phyloP scores from a whole-genome alignment of 495 filamentous ascomycete species.

The Aspergillus baeticus region DNA sequence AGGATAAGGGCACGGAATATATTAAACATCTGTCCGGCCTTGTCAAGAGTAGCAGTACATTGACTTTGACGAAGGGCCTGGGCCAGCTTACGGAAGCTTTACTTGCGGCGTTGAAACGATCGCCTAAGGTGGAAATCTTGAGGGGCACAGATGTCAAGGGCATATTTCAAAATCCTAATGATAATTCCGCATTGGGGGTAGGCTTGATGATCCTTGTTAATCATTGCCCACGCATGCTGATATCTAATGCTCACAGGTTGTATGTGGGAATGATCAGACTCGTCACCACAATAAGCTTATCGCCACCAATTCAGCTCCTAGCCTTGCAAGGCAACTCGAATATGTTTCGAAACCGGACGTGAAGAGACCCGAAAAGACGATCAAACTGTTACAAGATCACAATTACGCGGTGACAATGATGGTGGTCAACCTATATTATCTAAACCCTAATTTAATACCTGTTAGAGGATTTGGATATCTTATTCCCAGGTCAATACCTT shows the following conservation, averaged over 20 bases:
- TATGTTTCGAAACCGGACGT: slow-evolving; percentile 8
- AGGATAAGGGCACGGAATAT: slow-evolving; percentile 14
- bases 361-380: slow-evolving; percentile 21
- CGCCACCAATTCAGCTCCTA: slow-evolving; percentile 60
- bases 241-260: slow-evolving; percentile 15
- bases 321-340: slow-evolving; percentile 23
- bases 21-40: slow-evolving; percentile 11
- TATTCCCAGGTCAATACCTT: slow-evolving; percentile 68
- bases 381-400: slow-evolving; percentile 40
- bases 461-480: slow-evolving; percentile 86
- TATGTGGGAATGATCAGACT: background rate
- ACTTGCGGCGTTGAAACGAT: slow-evolving; percentile 23
- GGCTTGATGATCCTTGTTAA: background rate
- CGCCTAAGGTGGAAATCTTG: slow-evolving; percentile 29
- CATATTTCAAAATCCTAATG: slow-evolving; percentile 13
- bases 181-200: slow-evolving; percentile 22
- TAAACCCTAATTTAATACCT: slow-evolving; percentile 58
- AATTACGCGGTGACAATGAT: slow-evolving; percentile 76
- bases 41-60: slow-evolving; percentile 47
- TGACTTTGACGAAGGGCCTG: slow-evolving; percentile 42
- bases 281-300: slow-evolving; percentile 62
- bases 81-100: slow-evolving; percentile 35
- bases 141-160: slow-evolving; percentile 21
- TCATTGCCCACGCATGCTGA: background rate
- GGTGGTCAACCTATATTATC: slow-evolving; percentile 88